Base-by-base conservation (phyloP, 495 filamentous ascomycete genomes). In the Symbiotaphrina buchneri region DNA sequence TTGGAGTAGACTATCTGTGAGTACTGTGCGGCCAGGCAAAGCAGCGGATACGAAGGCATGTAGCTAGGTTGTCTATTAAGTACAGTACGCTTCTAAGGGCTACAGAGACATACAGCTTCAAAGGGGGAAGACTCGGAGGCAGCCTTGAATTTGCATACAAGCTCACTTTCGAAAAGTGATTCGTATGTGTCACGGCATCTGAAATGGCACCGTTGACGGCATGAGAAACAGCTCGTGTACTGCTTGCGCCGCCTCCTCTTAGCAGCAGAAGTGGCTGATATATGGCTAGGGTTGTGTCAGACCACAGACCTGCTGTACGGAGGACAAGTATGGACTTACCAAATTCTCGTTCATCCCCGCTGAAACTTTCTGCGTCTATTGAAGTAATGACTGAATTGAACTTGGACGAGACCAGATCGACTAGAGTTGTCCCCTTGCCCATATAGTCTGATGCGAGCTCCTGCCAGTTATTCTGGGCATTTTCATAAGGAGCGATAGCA, bases 101-200 rank as follows among this genome's bases (percentile, higher is more conserved):
- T 10, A 10, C 10, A 6, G 10, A 11, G 11, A 55, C 65, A 40
- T 56, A 79, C 62, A 81, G 45, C 45, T 61, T 68, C 28, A 83
- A 48, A 1, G 64, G 61, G 11, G 68, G 63, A 1, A 83, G 51
- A 36, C 71, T 47, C 20, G 63, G 55, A 3, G 76, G 73, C n/a
- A 84, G 48, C 32, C 61, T 65, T 3, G 79, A 78, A 44, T 87
- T 87, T n/a, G 60, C 53, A 44, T 84, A 87, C 6, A 74, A 49
- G 44, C 77, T 71, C 10, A 70, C 71, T 46, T 83, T 84, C n/a
- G 66, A 52, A 45, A 83, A 83, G 46, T 74, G 69, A 32, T 65
- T 68, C 19, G 51, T 54, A 35, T 38, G 44, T 14, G 52, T 48
- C 8, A 55, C 41, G 1, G 52, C 48, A 1, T 54, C 47, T 7